Conservation (phyloP, 108 stramenopile species). For the Schizochytrium sp. region DNA sequence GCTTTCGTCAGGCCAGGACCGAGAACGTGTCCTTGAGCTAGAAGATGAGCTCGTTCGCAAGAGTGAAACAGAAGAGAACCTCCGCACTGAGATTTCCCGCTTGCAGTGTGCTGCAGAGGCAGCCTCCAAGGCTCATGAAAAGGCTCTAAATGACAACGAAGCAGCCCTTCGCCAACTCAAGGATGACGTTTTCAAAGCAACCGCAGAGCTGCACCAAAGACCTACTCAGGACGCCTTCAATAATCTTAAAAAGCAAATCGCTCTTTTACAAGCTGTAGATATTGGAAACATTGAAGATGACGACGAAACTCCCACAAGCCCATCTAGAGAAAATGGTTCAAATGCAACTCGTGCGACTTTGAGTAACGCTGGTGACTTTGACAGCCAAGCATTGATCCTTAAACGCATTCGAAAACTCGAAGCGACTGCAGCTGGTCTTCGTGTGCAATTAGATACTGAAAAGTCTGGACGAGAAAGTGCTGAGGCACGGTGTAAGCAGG, state of each 20-base stretch:
- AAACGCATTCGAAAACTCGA: slow-evolving; percentile 38
- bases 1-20: not conserved
- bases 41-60: slow-evolving; percentile 40
- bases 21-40: slow-evolving; percentile 53
- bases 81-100: not conserved
- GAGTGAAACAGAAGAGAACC: not conserved
- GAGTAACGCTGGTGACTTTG: not conserved
- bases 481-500: not conserved
- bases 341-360: not conserved
- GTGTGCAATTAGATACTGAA: slow-evolving; percentile 25
- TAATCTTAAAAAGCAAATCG: not conserved
- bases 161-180: not conserved
- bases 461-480: not conserved
- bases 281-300: not conserved
- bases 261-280: slow-evolving; percentile 23
- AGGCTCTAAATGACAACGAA: not conserved
- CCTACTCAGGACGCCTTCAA: slow-evolving; percentile 24
- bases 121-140: not conserved
- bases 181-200: not conserved
- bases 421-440: slow-evolving; percentile 31
- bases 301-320: not conserved
- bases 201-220: not conserved
- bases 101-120: not conserved
- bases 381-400: not conserved
- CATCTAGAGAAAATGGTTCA: not conserved